Base-by-base conservation (phyloP, 164 flowering plant genomes). In the Macadamia integrifolia region DNA sequence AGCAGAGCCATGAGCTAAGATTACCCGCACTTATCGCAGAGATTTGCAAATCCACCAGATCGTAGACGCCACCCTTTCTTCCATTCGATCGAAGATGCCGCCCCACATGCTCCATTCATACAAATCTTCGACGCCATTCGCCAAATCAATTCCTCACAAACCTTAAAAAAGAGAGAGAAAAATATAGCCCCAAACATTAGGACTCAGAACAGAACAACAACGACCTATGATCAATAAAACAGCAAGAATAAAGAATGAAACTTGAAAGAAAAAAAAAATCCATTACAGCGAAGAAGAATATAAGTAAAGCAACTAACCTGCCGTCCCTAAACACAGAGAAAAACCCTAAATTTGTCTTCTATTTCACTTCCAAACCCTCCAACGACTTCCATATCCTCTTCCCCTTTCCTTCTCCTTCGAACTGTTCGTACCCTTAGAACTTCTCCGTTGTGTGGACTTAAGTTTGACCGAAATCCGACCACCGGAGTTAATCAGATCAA, bases 11-110 rank as follows among this genome's bases (percentile, higher is more conserved):
- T 59, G n/a, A 48, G 50, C 5, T 15, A 58, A 59, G 68, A 57
- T 70, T 83, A 89, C 94, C 91, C 87, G 85, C 94, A 89, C 72
- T 80, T 83, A 71, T 86, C 83, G 57, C 94, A 89, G 62, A 89
- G 88, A 74, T 18, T 63, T 7, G 87, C 87, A 52, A 80, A 82
- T 65, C 81, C 86, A 53, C 92, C 92, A 65, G 94, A 85, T 82
- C 89, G 86, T 74, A 87, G 69, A 46, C 72, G 48, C 94, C 94
- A 89, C 7, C 94, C 94, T 72, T 72, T 82, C 63, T 62, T 83
- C 90, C 94, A 87, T 12, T 78, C 79, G 49, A 58, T 59, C 59
- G 87, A 75, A 62, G 81, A 42, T 61, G 85, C 70, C 66, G 77
- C 76, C 32, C 82, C 84, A 61, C 94, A 87, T 14, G 61, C 46